These are phyloP conservation scores for Halenospora varia DNA, from an alignment of 495 filamentous ascomycete species.

Conservation along the genomic window DNA sequence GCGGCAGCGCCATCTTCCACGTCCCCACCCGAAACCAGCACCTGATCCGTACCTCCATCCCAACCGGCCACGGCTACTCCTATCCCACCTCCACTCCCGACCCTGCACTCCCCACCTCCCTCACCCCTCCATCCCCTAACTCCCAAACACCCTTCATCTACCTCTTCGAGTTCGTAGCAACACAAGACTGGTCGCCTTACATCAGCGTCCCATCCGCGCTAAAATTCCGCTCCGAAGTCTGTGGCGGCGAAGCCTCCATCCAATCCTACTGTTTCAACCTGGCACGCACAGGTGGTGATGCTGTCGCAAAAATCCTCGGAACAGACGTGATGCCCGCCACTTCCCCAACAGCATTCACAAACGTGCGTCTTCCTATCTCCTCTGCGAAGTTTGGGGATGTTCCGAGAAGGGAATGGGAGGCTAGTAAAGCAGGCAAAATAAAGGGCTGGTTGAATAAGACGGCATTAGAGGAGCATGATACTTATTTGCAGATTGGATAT, in stretches of 20 bases:
- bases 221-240: slow-evolving; percentile 58
- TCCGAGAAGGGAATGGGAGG: too few relatives aligned
- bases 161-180: slow-evolving; percentile 77
- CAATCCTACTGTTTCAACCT: slow-evolving; percentile 51
- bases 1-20: slow-evolving; percentile 75
- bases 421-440: slow-evolving; percentile 34
- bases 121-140: slow-evolving; percentile 11
- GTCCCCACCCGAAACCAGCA: slow-evolving; percentile 69
- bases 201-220: slow-evolving; percentile 68
- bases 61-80: slow-evolving; percentile 59
- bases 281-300: slow-evolving; percentile 54
- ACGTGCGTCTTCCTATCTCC: slow-evolving; percentile 15
- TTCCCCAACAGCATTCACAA: slow-evolving; percentile 9
- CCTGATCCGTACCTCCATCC: slow-evolving; percentile 68
- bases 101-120: neutral
- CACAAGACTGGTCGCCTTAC: slow-evolving; percentile 66
- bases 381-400: neutral
- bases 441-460: slow-evolving; percentile 52
- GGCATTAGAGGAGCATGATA: slow-evolving; percentile 57
- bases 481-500: slow-evolving; percentile 60
- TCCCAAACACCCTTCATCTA: slow-evolving; percentile 54
- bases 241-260: slow-evolving; percentile 72
- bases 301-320: slow-evolving; percentile 56
- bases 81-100: neutral
- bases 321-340: slow-evolving; percentile 35